Conservation (phyloP, 768 basidiomycete genomes). For the Termitomyces sp. region DNA sequence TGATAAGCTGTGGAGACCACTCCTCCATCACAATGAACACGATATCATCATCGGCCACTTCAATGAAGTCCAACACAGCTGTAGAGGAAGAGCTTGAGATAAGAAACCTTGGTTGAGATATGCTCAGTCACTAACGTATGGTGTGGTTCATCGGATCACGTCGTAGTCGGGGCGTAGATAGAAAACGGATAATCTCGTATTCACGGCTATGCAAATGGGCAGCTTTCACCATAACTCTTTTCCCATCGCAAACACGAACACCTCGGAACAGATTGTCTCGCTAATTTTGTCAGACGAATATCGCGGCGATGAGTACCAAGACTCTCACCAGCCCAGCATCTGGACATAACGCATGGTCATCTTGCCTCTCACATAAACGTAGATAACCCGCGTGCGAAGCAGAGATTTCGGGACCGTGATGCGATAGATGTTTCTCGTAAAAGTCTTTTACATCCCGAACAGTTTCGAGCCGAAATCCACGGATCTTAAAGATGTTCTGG, state of each 20-base stretch:
- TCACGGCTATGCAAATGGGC: constrained; percentile 62
- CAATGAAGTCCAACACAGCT: constrained; percentile 67
- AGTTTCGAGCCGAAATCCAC: constrained; percentile 65
- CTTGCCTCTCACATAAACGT: constrained; percentile 26
- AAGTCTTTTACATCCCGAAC: constrained; percentile 59
- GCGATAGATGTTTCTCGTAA: constrained; percentile 30
- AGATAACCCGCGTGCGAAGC: constrained; percentile 25
- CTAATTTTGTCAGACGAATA: constrained; percentile 29
- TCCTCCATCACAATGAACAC: constrained; percentile 78
- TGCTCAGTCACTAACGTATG: constrained; percentile 52
- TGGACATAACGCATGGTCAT: constrained; percentile 61
- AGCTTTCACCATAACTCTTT: constrained; percentile 61
- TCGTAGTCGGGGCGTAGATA: constrained; percentile 49
- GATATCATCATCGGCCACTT: constrained; percentile 43
- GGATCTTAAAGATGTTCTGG: constrained; percentile 35
- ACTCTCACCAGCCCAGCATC: constrained; percentile 65
- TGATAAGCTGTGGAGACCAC: constrained; percentile 64
- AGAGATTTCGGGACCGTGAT: constrained; percentile 5
- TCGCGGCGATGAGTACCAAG: neutral
- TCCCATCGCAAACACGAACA: constrained; percentile 42
- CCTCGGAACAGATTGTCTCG: constrained; percentile 74
- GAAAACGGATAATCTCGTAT: constrained; percentile 48
- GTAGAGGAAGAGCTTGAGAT: constrained; percentile 1
- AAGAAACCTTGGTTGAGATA: constrained; percentile 5
- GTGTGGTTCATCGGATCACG: constrained; percentile 68